Evolutionary conservation across 345 rosid species (phyloP).

Genomic region (Ceriops tagal): DNA sequence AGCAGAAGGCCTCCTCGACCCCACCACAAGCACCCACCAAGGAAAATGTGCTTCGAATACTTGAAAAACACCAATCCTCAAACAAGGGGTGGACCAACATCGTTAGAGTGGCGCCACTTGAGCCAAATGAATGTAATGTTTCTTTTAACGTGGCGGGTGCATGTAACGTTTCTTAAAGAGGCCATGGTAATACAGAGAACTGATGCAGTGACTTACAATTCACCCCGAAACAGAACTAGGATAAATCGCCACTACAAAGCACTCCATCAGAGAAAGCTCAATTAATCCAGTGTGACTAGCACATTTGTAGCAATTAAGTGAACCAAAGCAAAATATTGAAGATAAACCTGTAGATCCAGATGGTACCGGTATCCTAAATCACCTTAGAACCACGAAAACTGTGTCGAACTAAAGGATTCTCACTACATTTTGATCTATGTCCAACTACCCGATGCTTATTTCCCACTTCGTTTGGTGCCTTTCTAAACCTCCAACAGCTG

Average conservation of each 20-base stretch:
- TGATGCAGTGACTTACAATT: too few relatives aligned
- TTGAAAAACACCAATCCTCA: too few relatives aligned
- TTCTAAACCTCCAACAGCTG: slow-evolving; percentile 24
- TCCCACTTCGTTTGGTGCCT: slow-evolving; percentile 16
- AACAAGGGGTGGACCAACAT: too few relatives aligned
- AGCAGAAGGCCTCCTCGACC: too few relatives aligned
- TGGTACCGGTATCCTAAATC: slow-evolving; percentile 34
- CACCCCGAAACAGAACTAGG: not conserved
- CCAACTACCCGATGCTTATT: slow-evolving; percentile 26
- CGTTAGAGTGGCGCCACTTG: too few relatives aligned
- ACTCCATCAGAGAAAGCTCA: too few relatives aligned
- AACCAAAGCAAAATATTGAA: not conserved
- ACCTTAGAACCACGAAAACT: slow-evolving; percentile 38
- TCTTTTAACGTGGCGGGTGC: not conserved
- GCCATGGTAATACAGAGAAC: not conserved
- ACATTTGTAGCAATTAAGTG: not conserved
- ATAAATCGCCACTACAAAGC: too few relatives aligned
- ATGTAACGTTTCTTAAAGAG: not conserved
- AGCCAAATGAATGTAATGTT: too few relatives aligned
- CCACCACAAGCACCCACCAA: too few relatives aligned
- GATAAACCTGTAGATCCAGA: not conserved
- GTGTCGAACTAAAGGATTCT: slow-evolving; percentile 48
- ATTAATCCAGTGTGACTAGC: not conserved
- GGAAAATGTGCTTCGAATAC: too few relatives aligned
- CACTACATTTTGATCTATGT: slow-evolving; percentile 25